A percentile compares a stretch with the other conserved stretches of the same genome.
phyloP scores from a whole-genome alignment of 2,329 filamentous ascomycete species.

The Aspergillus puulaauensis region DNA sequence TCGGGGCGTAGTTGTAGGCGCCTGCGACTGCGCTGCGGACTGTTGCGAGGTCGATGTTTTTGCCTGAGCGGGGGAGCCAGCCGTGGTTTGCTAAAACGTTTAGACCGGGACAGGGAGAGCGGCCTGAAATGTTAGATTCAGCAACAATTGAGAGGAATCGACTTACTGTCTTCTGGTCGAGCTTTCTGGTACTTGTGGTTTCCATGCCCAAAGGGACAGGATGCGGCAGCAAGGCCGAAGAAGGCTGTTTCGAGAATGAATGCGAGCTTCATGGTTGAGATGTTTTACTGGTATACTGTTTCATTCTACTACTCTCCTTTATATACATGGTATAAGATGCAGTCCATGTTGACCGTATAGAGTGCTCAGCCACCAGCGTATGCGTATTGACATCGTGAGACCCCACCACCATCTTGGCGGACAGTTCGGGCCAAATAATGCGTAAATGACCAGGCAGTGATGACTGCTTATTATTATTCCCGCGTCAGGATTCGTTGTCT shows the following conservation, averaged over 20 bases:
- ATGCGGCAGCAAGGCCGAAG: background rate
- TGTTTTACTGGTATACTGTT: background rate
- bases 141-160: background rate
- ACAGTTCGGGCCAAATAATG: background rate
- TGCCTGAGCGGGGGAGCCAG: slow-evolving; percentile 1
- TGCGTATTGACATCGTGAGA: background rate
- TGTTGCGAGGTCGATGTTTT: background rate
- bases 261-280: background rate
- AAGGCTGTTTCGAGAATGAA: background rate
- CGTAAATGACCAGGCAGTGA: background rate
- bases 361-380: background rate
- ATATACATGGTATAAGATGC: background rate
- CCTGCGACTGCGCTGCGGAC: background rate
- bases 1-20: slow-evolving; percentile 4
- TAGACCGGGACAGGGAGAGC: slow-evolving; percentile 6
- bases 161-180: background rate
- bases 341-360: background rate
- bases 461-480: no score
- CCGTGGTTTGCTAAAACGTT: slow-evolving; percentile 9
- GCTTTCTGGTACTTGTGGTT: background rate
- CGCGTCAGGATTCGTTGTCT: background rate
- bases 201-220: background rate
- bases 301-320: background rate
- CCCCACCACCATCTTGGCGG: background rate
- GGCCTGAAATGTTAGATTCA: background rate